Percentiles rank a stretch among this genome's conserved stretches.
phyloP scores from a whole-genome alignment of 805 yeast genomes.

The Wickerhamiella allomyrinae region DNA sequence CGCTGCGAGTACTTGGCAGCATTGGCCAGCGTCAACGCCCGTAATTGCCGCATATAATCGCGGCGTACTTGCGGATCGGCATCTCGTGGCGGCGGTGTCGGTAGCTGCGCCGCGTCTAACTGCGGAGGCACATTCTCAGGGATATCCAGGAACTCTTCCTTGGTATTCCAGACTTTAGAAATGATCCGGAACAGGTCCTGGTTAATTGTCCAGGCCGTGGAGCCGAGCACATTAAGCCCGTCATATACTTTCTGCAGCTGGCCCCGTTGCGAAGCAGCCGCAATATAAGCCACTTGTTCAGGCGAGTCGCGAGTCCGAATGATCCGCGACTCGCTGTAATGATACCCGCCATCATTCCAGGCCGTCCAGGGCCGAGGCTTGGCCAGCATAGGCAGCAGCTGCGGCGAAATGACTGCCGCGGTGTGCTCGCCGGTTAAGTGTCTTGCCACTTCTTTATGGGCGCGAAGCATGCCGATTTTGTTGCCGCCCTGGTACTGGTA shows the following conservation, averaged over 20 bases:
- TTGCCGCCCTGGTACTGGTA: conserved; percentile 71
- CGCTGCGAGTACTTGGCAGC: conserved; percentile 68
- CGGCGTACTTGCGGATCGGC: conserved; percentile 60
- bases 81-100: conserved; percentile 45
- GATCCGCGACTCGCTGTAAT: conserved; percentile 44
- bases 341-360: conserved; percentile 75
- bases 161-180: conserved; percentile 76
- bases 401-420: conserved; percentile 62
- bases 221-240: conserved; percentile 76
- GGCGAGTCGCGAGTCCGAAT: conserved; percentile 74
- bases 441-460: conserved; percentile 55
- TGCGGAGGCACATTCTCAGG: conserved; percentile 34
- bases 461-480: conserved; percentile 64
- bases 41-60: conserved; percentile 53
- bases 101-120: conserved; percentile 31
- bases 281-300: conserved; percentile 78
- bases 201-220: conserved; percentile 88
- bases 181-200: conserved; percentile 51
- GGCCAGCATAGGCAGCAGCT: conserved; percentile 80
- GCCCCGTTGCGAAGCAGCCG: conserved; percentile 63
- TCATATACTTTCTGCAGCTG: conserved; percentile 52
- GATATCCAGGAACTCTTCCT: conserved; percentile 57
- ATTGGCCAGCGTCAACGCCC: conserved; percentile 42
- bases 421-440: conserved; percentile 54
- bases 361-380: conserved; percentile 81